phyloP scores from a whole-genome alignment of 768 basidiomycete genomes.

The Mycena alexandri region DNA sequence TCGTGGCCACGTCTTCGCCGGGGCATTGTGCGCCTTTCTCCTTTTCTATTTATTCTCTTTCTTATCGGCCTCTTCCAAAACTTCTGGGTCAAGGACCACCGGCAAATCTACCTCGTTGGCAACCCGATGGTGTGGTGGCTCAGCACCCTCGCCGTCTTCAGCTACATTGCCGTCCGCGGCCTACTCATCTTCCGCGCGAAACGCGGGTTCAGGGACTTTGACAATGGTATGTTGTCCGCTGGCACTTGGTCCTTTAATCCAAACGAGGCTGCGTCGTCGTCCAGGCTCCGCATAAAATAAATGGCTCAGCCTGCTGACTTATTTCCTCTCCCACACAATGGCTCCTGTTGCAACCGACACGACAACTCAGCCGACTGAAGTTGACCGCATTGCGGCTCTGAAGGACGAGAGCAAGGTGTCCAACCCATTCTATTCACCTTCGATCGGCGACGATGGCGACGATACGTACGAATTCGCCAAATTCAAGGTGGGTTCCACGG shows the following conservation, averaged over 20 bases:
- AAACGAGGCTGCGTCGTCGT: too few species aligned
- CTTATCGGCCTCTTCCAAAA: too few species aligned
- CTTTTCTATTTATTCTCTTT: constrained; percentile 23
- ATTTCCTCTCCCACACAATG: constrained; percentile 48
- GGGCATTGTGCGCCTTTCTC: constrained; percentile 87
- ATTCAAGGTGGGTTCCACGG: constrained; percentile 63
- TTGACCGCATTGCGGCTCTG: constrained; percentile 37
- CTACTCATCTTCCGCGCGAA: constrained; percentile 90
- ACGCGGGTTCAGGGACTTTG: constrained; percentile 92
- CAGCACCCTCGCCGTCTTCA: constrained; percentile 77
- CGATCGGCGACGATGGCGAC: constrained; percentile 63
- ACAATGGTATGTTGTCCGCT: constrained; percentile 75
- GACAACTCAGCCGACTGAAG: constrained; percentile 38
- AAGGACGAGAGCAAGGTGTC: constrained; percentile 50
- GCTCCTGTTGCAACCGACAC: constrained; percentile 61
- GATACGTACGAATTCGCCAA: constrained; percentile 65
- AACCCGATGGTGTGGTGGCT: constrained; percentile 96
- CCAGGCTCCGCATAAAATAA: neutral
- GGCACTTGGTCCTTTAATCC: too few species aligned
- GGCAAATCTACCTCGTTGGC: constrained; percentile 95
- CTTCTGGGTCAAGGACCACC: constrained; percentile 98
- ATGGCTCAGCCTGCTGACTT: neutral
- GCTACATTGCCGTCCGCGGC: constrained; percentile 78
- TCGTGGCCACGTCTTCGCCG: constrained; percentile 92
- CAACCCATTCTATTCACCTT: constrained; percentile 80